Evolutionary conservation across 129 eudicot species (phyloP).

Genomic region (Centrapalus pauciflorus): DNA sequence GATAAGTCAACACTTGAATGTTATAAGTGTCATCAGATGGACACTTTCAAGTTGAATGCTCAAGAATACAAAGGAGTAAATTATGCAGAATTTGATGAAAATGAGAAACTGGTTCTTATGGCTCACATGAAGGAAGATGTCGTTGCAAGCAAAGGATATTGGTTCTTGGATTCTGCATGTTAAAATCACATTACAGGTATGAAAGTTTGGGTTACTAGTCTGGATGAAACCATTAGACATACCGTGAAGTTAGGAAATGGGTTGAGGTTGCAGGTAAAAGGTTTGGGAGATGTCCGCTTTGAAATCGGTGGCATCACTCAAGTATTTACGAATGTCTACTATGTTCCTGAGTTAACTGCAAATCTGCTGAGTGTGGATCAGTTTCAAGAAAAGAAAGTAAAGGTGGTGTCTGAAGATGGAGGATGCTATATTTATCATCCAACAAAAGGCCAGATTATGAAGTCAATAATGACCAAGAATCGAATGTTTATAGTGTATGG

Average conservation of each 20-base stretch:
- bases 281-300: neutral
- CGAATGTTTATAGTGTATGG: slow-evolving; percentile 1
- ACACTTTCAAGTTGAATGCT: neutral
- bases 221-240: neutral
- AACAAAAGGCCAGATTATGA: neutral
- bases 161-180: slow-evolving; percentile 4
- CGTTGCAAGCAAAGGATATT: neutral
- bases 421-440: slow-evolving; percentile 2
- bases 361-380: neutral
- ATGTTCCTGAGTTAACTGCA: neutral
- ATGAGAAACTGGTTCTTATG: slow-evolving; percentile 5
- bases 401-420: neutral
- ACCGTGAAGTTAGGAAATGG: neutral
- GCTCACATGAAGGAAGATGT: neutral
- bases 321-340: neutral
- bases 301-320: neutral
- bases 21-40: slow-evolving; percentile 10
- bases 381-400: neutral
- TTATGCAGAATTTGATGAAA: slow-evolving; percentile 3
- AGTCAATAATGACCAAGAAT: neutral
- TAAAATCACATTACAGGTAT: neutral
- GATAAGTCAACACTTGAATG: slow-evolving; percentile 1
- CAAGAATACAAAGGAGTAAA: neutral
- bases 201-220: neutral
- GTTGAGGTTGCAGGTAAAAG: neutral